phyloP scores from a whole-genome alignment of 73 alveolate genomes.

The Vitrella brassicaformis region DNA sequence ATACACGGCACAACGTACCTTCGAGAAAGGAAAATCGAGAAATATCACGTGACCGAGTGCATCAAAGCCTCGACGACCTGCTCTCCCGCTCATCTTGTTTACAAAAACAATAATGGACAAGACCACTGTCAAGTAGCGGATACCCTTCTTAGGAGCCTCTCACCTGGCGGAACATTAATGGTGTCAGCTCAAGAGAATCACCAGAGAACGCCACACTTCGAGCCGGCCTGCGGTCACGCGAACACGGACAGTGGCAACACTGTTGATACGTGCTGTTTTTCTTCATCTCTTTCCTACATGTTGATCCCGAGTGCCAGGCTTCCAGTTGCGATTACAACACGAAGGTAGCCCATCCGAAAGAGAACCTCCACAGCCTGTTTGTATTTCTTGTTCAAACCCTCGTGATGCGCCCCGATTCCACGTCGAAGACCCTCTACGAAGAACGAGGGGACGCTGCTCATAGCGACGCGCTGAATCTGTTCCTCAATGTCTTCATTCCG shows the following conservation, averaged over 20 bases:
- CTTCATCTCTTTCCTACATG: conserved; percentile 5
- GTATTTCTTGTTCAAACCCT: conserved; percentile 6
- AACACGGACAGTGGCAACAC: too few relatives aligned
- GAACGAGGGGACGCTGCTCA: background rate
- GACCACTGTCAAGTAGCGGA: too few relatives aligned
- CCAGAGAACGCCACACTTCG: background rate
- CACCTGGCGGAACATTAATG: conserved; percentile 5
- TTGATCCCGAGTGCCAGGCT: conserved; percentile 30
- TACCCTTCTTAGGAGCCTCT: too few relatives aligned
- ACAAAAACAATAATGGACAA: too few relatives aligned
- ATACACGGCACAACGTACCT: background rate
- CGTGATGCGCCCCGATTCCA: conserved; percentile 36
- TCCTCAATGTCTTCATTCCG: background rate
- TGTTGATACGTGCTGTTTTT: background rate
- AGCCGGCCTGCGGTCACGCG: too few relatives aligned
- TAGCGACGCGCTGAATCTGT: background rate
- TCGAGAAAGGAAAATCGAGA: background rate
- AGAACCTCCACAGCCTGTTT: conserved; percentile 6
- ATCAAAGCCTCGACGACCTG: conserved; percentile 18
- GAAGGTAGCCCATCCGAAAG: conserved; percentile 10
- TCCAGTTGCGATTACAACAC: conserved; percentile 35
- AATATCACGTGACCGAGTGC: conserved; percentile 8
- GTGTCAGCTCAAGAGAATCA: background rate
- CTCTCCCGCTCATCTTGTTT: conserved; percentile 8
- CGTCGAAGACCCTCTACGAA: conserved; percentile 2